Conservation (phyloP, 1,284 basidiomycete species). For the Marasmius fiardii region DNA sequence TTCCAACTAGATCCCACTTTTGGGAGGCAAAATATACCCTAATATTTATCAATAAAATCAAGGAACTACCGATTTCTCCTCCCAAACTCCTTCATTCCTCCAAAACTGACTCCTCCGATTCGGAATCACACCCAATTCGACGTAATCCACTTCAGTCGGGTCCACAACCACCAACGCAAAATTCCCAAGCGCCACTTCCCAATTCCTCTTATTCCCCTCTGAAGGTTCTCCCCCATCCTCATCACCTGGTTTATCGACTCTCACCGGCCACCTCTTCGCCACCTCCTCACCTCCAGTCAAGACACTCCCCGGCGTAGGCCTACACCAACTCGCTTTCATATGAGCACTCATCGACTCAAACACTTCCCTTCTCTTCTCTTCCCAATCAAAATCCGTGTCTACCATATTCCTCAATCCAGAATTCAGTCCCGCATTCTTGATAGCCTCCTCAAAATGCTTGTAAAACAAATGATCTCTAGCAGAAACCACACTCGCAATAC, state of each 20-base stretch:
- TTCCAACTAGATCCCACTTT: too few species aligned
- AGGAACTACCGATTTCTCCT: conserved; percentile 55
- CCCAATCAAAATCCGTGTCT: conserved; percentile 52
- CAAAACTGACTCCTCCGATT: conserved; percentile 55
- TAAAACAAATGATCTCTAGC: conserved; percentile 28
- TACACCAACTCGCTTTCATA: conserved; percentile 65
- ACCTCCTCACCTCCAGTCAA: conserved; percentile 49
- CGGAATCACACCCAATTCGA: conserved; percentile 51
- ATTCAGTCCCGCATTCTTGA: background rate
- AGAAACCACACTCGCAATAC: conserved; percentile 47
- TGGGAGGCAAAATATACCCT: too few species aligned
- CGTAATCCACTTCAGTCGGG: conserved; percentile 58
- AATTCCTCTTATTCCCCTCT: conserved; percentile 34
- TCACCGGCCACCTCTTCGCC: conserved; percentile 53
- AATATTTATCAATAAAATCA: conserved; percentile 21
- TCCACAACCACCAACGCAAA: conserved; percentile 67
- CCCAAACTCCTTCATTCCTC: conserved; percentile 39
- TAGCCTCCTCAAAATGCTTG: conserved; percentile 13
- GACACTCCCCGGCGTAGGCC: conserved; percentile 52
- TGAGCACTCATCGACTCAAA: conserved; percentile 52
- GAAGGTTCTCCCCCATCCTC: conserved; percentile 25
- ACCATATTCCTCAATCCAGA: background rate
- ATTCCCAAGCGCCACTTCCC: conserved; percentile 51
- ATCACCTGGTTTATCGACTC: conserved; percentile 30
- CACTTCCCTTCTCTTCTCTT: conserved; percentile 45